These are phyloP conservation scores for Bacidia gigantensis DNA, from an alignment of 495 filamentous ascomycete genomes.

Conservation along the genomic window DNA sequence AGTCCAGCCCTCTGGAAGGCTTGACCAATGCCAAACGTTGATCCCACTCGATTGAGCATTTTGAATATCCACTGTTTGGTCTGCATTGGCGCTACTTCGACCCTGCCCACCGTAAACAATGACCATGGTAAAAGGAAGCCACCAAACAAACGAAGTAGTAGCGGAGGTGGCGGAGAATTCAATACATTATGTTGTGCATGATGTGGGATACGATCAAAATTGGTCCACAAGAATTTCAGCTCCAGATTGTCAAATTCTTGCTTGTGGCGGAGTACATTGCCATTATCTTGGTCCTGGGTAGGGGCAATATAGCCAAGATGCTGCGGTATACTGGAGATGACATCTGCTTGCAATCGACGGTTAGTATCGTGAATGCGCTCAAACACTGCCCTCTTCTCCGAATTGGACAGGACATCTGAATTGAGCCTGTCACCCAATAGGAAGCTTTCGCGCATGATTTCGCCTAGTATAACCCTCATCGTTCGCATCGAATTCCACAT, in stretches of 20 bases:
- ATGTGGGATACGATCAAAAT: background rate
- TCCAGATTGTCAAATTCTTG: background rate
- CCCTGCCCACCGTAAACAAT: background rate
- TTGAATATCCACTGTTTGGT: background rate
- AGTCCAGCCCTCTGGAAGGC: too few species aligned
- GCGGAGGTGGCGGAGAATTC: background rate
- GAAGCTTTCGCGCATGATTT: background rate
- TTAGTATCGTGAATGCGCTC: background rate
- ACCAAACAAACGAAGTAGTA: background rate
- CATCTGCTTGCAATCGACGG: background rate
- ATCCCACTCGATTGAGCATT: background rate
- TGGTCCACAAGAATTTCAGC: background rate
- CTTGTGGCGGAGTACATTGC: background rate
- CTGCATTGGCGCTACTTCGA: background rate
- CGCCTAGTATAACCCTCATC: background rate
- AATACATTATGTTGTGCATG: background rate
- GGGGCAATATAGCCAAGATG: background rate
- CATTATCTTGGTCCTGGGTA: background rate
- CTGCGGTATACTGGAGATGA: background rate
- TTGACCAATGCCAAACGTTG: background rate
- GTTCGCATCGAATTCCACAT: slow-evolving; percentile 1
- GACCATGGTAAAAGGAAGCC: background rate
- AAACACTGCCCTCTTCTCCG: background rate
- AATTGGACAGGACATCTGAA: background rate
- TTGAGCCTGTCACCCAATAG: background rate